Evolutionary conservation across 2,329 filamentous ascomycete genomes (phyloP).

Genomic region (Aureobasidium sp.): DNA sequence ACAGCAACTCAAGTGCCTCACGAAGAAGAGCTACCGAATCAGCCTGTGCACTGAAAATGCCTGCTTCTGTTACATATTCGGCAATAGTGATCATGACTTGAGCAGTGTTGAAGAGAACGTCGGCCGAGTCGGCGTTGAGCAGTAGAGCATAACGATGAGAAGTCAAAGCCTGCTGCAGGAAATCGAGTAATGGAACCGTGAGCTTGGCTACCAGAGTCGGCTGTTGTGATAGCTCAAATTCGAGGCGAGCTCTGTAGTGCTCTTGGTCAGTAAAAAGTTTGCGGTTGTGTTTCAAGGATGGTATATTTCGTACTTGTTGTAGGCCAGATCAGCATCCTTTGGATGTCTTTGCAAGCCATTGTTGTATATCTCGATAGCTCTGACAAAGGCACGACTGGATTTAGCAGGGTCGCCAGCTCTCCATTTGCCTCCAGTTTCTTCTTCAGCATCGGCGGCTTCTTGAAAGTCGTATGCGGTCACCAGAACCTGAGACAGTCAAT

Average conservation of each 20-base stretch:
- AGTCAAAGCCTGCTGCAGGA: constrained; percentile 51
- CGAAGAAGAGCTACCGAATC: constrained; percentile 47
- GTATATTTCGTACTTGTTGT: constrained; percentile 53
- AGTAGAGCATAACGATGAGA: constrained; percentile 55
- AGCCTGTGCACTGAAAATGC: constrained; percentile 35
- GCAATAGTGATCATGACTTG: constrained; percentile 60
- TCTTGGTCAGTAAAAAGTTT: not conserved
- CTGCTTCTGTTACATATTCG: constrained; percentile 49
- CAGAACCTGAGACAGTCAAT: constrained; percentile 26
- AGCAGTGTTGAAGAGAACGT: constrained; percentile 62
- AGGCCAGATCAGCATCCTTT: constrained; percentile 58
- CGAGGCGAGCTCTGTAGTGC: constrained; percentile 50
- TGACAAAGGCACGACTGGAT: constrained; percentile 50
- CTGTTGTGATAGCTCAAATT: constrained; percentile 62
- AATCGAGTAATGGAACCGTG: constrained; percentile 43
- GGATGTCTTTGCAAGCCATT: constrained; percentile 54
- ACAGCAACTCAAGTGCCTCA: constrained; percentile 53
- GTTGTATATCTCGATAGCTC: constrained; percentile 58
- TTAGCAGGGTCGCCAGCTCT: constrained; percentile 61
- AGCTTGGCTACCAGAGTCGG: constrained; percentile 51
- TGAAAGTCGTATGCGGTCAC: constrained; percentile 60
- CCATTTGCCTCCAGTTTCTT: constrained; percentile 68
- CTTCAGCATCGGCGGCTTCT: constrained; percentile 57
- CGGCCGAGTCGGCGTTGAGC: constrained; percentile 54
- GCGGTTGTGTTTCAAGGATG: not conserved